Percentiles rank a stretch among this genome's conserved stretches.
phyloP scores from a whole-genome alignment of 768 basidiomycete genomes.

The Mycena epipterygia region DNA sequence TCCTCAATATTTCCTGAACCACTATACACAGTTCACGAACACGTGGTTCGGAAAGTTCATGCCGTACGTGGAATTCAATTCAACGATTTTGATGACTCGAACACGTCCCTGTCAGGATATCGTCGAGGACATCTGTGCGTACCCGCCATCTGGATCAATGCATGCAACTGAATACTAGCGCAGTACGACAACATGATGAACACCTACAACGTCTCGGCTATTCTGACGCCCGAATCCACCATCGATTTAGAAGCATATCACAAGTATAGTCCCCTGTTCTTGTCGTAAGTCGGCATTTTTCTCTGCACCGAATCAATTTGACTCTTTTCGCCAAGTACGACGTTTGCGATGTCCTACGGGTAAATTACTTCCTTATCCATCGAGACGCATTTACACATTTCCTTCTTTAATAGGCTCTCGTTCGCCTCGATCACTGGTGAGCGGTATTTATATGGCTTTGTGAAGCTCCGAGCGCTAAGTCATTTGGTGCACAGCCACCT shows the following conservation, averaged over 20 bases:
- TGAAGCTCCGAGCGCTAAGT: neutral
- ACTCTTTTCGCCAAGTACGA: slow-evolving; percentile 38
- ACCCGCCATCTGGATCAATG: slow-evolving; percentile 35
- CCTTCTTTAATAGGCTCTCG: slow-evolving; percentile 81
- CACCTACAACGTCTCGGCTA: slow-evolving; percentile 68
- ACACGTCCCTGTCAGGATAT: neutral
- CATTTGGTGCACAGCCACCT: slow-evolving; percentile 56
- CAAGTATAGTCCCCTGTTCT: slow-evolving; percentile 25
- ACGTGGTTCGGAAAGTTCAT: slow-evolving; percentile 69
- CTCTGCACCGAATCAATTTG: neutral
- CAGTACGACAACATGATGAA: slow-evolving; percentile 76
- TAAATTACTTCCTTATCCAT: slow-evolving; percentile 62
- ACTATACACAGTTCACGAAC: slow-evolving; percentile 67
- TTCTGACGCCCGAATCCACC: slow-evolving; percentile 66
- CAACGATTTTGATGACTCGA: neutral
- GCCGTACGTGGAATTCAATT: slow-evolving; percentile 55
- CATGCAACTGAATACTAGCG: slow-evolving; percentile 13
- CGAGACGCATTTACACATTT: slow-evolving; percentile 68
- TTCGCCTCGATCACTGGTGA: slow-evolving; percentile 79
- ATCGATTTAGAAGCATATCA: slow-evolving; percentile 68
- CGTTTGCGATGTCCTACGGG: slow-evolving; percentile 38
- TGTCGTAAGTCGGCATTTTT: slow-evolving; percentile 10
- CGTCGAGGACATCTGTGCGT: slow-evolving; percentile 25
- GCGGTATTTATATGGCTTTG: neutral
- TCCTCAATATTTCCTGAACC: neutral